Percentiles rank a stretch among this genome's conserved stretches.
These are phyloP conservation scores for Dendrobium chrysotoxum DNA, from an alignment of 106 monocot genomes.

Conservation along the genomic window DNA sequence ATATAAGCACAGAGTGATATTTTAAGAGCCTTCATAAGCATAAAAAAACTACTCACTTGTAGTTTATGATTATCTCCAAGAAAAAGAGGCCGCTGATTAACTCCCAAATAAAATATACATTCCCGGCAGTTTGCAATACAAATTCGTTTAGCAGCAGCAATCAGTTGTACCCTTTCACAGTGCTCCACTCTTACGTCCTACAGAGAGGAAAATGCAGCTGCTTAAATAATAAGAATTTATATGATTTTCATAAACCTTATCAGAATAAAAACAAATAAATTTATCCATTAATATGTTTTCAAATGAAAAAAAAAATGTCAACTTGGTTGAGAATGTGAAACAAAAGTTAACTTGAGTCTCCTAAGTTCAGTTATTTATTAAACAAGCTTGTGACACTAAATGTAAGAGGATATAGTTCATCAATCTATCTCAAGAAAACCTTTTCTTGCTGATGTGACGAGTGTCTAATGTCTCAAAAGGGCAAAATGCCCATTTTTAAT, in stretches of 20 bases:
- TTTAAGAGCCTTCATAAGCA: not conserved
- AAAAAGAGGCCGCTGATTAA: slow-evolving; percentile 80
- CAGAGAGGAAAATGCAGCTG: slow-evolving; percentile 10
- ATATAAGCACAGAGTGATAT: not conserved
- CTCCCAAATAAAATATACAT: slow-evolving; percentile 80
- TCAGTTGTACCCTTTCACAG: slow-evolving; percentile 93
- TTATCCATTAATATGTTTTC: not conserved
- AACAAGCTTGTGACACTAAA: not conserved
- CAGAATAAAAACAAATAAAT: not conserved
- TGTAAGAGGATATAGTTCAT: not conserved
- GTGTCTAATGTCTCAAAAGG: not conserved
- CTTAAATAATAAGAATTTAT: not conserved
- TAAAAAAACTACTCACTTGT: slow-evolving; percentile 41
- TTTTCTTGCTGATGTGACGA: not conserved
- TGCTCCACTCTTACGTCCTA: slow-evolving; percentile 90
- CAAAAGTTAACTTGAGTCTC: not conserved
- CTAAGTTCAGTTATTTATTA: not conserved
- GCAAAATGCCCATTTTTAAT: not conserved
- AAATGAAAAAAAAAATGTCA: not conserved
- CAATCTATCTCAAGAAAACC: not conserved
- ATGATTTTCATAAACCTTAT: not conserved
- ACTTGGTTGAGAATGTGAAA: not conserved
- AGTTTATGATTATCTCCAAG: slow-evolving; percentile 94
- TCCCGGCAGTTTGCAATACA: slow-evolving; percentile 92
- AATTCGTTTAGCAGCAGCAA: slow-evolving; percentile 70